Conservation (phyloP, 2,329 filamentous ascomycete genomes). For the Grosmannia huntii region DNA sequence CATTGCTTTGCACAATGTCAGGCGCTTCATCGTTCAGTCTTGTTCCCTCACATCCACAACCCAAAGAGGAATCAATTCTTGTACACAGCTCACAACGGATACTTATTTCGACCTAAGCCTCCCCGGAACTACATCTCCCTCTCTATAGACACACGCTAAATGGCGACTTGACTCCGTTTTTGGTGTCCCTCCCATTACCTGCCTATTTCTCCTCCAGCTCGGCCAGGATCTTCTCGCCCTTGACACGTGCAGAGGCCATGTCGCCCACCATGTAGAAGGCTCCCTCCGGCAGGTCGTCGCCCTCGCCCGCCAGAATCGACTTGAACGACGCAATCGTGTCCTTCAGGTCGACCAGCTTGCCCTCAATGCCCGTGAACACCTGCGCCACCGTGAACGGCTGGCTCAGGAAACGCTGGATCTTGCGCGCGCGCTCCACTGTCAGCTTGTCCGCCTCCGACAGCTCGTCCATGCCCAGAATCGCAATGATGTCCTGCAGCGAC, state of each 20-base stretch:
- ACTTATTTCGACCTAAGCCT: slow-evolving; percentile 42
- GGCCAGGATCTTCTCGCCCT: slow-evolving; percentile 99
- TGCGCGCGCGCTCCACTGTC: slow-evolving; percentile 99
- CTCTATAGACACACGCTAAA: slow-evolving; percentile 27
- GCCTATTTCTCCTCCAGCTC: slow-evolving; percentile 59
- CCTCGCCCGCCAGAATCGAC: slow-evolving; percentile 88
- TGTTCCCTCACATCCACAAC: too few species aligned
- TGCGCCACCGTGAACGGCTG: slow-evolving; percentile 89
- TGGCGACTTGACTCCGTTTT: slow-evolving; percentile 2
- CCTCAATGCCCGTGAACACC: slow-evolving; percentile 88
- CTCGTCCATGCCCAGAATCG: slow-evolving; percentile 99
- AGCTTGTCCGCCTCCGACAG: slow-evolving; percentile 98
- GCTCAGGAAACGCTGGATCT: slow-evolving; percentile 99
- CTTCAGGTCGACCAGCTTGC: slow-evolving; percentile 94
- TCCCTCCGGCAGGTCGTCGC: slow-evolving; percentile 90
- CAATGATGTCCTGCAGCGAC: slow-evolving; percentile 99
- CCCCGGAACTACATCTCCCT: slow-evolving; percentile 29
- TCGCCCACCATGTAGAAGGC: slow-evolving; percentile 98
- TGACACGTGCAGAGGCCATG: slow-evolving; percentile 79
- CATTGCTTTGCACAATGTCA: too few species aligned
- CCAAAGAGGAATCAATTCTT: slow-evolving; percentile 22
- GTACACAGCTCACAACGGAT: slow-evolving; percentile 50
- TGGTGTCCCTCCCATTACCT: slow-evolving; percentile 1
- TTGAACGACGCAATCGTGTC: slow-evolving; percentile 97
- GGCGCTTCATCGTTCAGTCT: too few species aligned